Base-by-base conservation (phyloP, 306 rosid species). In the Pachyrhizus erosus region DNA sequence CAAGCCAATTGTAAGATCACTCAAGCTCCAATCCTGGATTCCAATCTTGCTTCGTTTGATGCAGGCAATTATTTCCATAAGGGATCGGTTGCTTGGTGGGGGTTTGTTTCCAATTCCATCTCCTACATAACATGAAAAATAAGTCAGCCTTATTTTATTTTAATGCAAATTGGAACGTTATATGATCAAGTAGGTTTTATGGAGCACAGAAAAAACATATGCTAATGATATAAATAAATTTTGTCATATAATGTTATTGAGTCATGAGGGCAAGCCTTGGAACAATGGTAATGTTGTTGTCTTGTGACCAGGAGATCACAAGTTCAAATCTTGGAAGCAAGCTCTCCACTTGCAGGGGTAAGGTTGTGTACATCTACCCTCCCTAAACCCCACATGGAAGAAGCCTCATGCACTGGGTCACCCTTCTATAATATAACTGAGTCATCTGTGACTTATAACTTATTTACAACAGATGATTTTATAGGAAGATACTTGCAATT, bases 11-110 rank as follows among this genome's bases (percentile, higher is more conserved):
- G 99, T 93, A 76, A 96, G 98, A 86, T 93, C 98, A 76, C 97
- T 91, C 92, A 96, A 90, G 79, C 92, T 96, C 98, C 98, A 96
- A 87, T 91, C 99, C 70, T 89, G 90, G 67, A 96, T 89, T 61
- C 98, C 98, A 72, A 85, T 87, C 88, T 93, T 93, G 88, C 92
- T 92, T 77, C 85, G 89, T 83, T 93, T 93, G 77, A 93, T 93
- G 87, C 84, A 86, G 40, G 94, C 84, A 76, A 93, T 84, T 89
- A 96, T 93, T 88, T 93, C 99, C 13, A 70, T 72, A 74, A 96
- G 88, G 54, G 97, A 92, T 14, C 91, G 91, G 80, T 81, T 90
- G 73, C 82, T 83, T 14, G 92, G 89, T 18, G 92, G 93, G 46
- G 87, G 60, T 40, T 85, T 85, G 74, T 73, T 84, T 87, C 78